A percentile compares a stretch with the other conserved stretches of the same genome.
These are phyloP conservation scores for Cyclostephanos tholiformis DNA, from an alignment of 108 stramenopile species.

Conservation along the genomic window DNA sequence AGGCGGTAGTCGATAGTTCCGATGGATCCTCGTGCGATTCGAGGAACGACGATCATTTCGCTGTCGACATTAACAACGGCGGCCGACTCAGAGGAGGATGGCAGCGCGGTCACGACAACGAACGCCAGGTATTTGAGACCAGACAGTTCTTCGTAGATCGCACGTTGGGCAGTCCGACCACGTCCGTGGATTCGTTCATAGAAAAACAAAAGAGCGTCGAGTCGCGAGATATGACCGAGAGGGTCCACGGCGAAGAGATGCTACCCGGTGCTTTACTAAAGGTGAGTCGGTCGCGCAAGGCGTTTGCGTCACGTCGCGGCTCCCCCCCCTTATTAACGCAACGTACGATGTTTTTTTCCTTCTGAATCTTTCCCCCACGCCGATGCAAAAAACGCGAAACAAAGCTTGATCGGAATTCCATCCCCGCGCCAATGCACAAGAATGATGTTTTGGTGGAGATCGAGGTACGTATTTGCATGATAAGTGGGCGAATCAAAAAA, in stretches of 20 bases:
- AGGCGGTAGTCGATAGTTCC: conserved; percentile 1
- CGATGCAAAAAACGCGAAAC: neutral
- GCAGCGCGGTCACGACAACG: neutral
- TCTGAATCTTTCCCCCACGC: neutral
- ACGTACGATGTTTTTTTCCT: neutral
- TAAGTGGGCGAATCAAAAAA: neutral
- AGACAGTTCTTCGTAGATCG: conserved; percentile 16
- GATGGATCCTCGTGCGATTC: conserved; percentile 4
- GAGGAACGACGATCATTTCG: neutral
- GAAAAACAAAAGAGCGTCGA: neutral
- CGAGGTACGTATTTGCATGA: conserved; percentile 27
- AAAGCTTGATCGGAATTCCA: conserved; percentile 42
- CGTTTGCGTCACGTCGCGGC: neutral
- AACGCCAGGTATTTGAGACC: conserved; percentile 2
- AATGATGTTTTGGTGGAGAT: conserved; percentile 51
- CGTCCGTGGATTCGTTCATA: conserved; percentile 17
- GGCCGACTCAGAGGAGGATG: neutral
- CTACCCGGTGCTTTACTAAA: conserved; percentile 42
- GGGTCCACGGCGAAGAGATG: conserved; percentile 2
- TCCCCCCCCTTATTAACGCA: neutral
- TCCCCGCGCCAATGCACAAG: conserved; percentile 42
- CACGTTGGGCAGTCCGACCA: neutral
- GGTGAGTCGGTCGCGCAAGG: neutral
- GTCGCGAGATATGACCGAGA: neutral
- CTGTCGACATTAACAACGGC: neutral